A percentile compares a stretch with the other conserved stretches of the same genome.
phyloP scores from a whole-genome alignment of 2,329 filamentous ascomycete genomes.

The Juglanconis oblonga region DNA sequence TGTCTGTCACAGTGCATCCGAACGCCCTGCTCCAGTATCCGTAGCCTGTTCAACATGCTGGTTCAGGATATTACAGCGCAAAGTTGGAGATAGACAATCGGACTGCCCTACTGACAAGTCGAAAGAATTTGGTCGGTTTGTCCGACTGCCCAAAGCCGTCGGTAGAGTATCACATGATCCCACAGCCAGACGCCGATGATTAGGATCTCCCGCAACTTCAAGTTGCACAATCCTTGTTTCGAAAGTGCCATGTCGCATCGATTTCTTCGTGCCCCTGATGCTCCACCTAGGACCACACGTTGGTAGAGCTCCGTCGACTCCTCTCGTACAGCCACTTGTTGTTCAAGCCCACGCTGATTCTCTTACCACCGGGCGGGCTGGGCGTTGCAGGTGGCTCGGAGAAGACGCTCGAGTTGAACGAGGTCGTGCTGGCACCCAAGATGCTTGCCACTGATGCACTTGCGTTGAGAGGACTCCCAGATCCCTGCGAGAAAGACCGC shows the following conservation, averaged over 20 bases:
- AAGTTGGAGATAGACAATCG: too few species aligned
- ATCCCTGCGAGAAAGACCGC: constrained; percentile 60
- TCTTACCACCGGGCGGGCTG: constrained; percentile 63
- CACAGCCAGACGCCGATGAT: too few species aligned
- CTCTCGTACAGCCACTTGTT: constrained; percentile 95
- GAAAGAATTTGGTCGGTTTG: too few species aligned
- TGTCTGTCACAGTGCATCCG: too few species aligned
- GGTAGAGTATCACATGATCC: too few species aligned
- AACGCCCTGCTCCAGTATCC: too few species aligned
- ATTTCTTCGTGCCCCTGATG: background rate
- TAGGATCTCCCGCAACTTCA: too few species aligned
- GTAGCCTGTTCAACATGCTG: too few species aligned
- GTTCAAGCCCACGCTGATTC: constrained; percentile 74
- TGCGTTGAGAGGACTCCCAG: constrained; percentile 46
- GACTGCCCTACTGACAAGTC: too few species aligned
- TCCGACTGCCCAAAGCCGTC: too few species aligned
- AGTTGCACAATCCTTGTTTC: background rate
- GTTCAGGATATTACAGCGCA: too few species aligned
- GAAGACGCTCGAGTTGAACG: constrained; percentile 45
- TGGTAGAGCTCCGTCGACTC: constrained; percentile 56
- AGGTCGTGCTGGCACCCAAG: constrained; percentile 36
- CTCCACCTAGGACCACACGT: constrained; percentile 29
- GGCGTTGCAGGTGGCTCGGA: constrained; percentile 63
- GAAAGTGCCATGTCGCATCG: background rate
- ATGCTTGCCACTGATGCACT: constrained; percentile 17